Evolutionary conservation across 352 stramenopile species (phyloP), one percentile per base, ranked within the genome.

Genomic region (Phytophthora pisi): DNA sequence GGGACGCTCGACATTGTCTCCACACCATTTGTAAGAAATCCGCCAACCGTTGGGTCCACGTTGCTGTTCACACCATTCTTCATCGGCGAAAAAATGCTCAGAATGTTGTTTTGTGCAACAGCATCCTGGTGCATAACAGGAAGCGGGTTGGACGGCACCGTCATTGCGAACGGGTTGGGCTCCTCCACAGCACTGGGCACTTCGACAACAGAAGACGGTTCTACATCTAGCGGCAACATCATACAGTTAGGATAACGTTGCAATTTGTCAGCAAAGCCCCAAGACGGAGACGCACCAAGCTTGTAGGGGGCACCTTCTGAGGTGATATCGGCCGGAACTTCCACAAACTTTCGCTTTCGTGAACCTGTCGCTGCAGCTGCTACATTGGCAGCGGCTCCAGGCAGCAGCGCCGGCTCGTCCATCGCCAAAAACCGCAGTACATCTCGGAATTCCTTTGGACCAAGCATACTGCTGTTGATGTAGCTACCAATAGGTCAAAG

Each of bases 351-450:
- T 10, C 88, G 77, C 66, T 96, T 96, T 8, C 86, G 74, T 30
- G 77, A 79, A 2, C 61, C 64, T 36, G 79, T 58, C 1, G 61
- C 67, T n/a, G 78, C 57, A 47, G 77, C 50, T 18, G 78, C 66
- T 8, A 76, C 68, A 46, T 81, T 68, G 1, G 63, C 79, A 0
- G 82, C 79, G 18, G 86, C 88, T 42, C 69, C 59, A 8, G 84
- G 80, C n/a, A 96, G 67, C 26, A 96, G 42, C 20, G 85, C 77
- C 0, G 86, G 82, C 28, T 96, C 86, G 55, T 96, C 88, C 86
- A 96, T 96, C 16, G 88, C 86, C 28, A 96, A 74, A 40, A 93
- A 96, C 1, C 86, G 86, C 47, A 96, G 61, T 18, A 95, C 85
- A 50, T 96, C 88, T 52, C 84, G 80, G 56, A 96, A 96, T 49